Evolutionary conservation across 2,329 filamentous ascomycete genomes (phyloP).

Genomic region (Achaetomium macrosporum): DNA sequence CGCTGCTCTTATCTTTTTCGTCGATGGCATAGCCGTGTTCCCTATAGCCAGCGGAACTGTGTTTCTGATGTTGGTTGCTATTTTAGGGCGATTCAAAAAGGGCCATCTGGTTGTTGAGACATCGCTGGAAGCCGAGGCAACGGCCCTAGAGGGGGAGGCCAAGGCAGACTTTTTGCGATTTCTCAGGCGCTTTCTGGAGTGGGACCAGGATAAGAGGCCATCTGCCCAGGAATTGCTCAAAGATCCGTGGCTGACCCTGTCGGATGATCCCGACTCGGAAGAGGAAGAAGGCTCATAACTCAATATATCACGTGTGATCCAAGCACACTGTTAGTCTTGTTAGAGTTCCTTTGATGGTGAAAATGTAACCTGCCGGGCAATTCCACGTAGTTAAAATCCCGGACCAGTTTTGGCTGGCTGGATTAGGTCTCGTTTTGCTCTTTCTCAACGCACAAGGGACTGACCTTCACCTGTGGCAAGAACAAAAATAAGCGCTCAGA

Average conservation of each 20-base stretch:
- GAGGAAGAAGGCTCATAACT: not conserved
- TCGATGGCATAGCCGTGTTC: not conserved
- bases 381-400: no score
- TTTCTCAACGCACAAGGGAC: no score
- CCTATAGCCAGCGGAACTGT: no score
- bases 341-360: no score
- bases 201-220: constrained; percentile 7
- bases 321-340: no score
- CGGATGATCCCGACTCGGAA: constrained; percentile 48
- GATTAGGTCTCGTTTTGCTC: no score
- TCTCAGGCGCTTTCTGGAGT: constrained; percentile 8
- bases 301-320: no score
- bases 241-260: constrained; percentile 1
- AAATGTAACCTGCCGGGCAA: no score
- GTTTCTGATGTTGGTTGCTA: not conserved
- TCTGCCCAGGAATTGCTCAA: constrained; percentile 9
- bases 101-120: not conserved
- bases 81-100: not conserved
- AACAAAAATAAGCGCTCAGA: no score
- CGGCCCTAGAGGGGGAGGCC: constrained; percentile 2
- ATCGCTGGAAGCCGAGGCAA: constrained; percentile 4
- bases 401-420: no score
- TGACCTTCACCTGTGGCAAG: no score
- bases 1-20: no score
- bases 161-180: constrained; percentile 5